These are phyloP conservation scores for Metrosideros polymorpha DNA, from an alignment of 441 rosid species.

Conservation along the genomic window DNA sequence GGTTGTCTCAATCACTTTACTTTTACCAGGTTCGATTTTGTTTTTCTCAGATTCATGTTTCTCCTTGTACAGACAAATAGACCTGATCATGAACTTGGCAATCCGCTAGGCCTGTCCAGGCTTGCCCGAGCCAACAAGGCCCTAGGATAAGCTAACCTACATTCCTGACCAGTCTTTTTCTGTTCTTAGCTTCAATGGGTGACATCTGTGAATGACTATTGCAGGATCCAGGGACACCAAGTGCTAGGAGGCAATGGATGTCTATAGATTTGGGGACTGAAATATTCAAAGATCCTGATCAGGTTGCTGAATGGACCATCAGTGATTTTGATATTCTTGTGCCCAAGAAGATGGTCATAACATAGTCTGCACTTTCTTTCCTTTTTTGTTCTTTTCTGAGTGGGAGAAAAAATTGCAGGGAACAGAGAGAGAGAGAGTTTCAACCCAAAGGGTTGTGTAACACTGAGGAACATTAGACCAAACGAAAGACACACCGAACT, in stretches of 20 bases:
- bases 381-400: background rate
- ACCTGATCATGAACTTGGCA: background rate
- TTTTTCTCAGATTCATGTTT: background rate
- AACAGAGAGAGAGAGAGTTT: background rate
- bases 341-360: conserved; percentile 10
- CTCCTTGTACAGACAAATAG: background rate
- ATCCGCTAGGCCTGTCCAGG: fast-evolving
- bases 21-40: conserved; percentile 52
- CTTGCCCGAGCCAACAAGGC: background rate
- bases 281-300: conserved; percentile 54
- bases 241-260: conserved; percentile 60
- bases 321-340: conserved; percentile 56
- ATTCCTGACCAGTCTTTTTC: background rate
- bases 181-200: too few relatives aligned
- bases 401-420: background rate
- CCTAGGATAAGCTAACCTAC: background rate
- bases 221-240: conserved; percentile 66
- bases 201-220: background rate
- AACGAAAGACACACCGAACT: background rate
- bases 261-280: conserved; percentile 80
- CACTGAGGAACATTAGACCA: background rate
- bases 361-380: background rate
- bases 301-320: conserved; percentile 68
- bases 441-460: conserved; percentile 5
- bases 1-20: conserved; percentile 53